Base-by-base conservation (phyloP, 352 stramenopile species). In the Pythium aphanidermatum region DNA sequence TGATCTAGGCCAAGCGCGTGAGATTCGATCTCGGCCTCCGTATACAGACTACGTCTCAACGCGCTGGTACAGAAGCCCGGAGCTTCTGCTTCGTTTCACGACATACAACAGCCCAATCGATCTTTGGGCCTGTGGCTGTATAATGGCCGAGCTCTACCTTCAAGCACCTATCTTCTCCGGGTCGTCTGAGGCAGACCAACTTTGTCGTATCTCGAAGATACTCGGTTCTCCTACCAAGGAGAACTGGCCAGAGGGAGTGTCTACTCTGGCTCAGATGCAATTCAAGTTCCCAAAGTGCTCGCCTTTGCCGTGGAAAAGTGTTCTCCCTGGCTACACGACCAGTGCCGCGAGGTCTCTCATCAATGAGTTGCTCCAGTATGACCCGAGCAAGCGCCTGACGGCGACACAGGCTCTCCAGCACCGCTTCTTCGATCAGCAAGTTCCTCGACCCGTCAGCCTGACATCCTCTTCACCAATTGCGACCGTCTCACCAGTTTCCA, bases 151-250 rank as follows among this genome's bases (percentile, higher is more conserved):
- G 59, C 70, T 92, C 17, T 81, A 69, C 12, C 45, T 86, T 9
- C 79, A 77, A 30, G 58, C 67, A n/a, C 74, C 75, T 19, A 51
- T 89, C 8, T 94, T 92, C 46, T 67, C 78, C n/a, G 76, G 96
- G 5, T 82, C 67, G 14, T 93, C 69, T 16, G 96, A 99, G 59
- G 83, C 92, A 16, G 95, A 99, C 68, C 89, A 99, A 65, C 83
- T 99, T 21, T 91, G 91, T 56, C 96, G 96, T 25, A 97, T 98
- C 50, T 96, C 81, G 70, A 84, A 77, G 28, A 70, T 98, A n/a
- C 58, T 98, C 17, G 92, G 92, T 6, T 77, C 85, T 5, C 94
- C 95, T 2, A 96, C 81, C 0, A 83, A 84, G 32, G 66, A 87
- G 27, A 90, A 32, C 16, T 99, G 95, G 96, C 65, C 77, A 11